Evolutionary conservation across 1,284 basidiomycete genomes (phyloP).

Genomic region (Rhodotorula sp.): DNA sequence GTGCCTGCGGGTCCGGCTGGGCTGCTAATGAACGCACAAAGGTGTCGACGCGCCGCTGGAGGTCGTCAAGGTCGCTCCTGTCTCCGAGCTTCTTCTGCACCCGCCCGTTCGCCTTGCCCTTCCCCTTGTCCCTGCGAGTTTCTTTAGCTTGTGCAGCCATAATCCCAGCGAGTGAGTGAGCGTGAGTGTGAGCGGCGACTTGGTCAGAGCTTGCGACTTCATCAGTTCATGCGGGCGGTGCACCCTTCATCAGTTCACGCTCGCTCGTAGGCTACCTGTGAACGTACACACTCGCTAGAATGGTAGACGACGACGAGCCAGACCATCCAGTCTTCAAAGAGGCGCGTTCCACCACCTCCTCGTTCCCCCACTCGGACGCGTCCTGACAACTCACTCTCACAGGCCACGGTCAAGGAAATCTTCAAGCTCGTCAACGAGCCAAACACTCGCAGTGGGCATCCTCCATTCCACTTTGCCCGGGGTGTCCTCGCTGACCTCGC

Average conservation of each 20-base stretch:
- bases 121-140: not conserved
- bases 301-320: not conserved
- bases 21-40: constrained; percentile 34
- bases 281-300: not conserved
- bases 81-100: constrained; percentile 9
- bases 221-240: not conserved
- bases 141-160: not conserved
- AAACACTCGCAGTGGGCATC: constrained; percentile 21
- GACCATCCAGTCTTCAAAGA: constrained; percentile 29
- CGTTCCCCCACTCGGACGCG: not conserved
- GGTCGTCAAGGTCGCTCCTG: constrained; percentile 10
- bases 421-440: constrained; percentile 23
- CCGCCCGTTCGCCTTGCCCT: not conserved
- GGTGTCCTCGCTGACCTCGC: not conserved
- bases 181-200: not conserved
- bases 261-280: no score
- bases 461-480: not conserved
- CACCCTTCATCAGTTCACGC: no score
- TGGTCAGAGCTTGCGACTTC: not conserved
- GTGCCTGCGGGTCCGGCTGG: constrained; percentile 53
- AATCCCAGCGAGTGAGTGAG: no score
- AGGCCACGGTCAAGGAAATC: constrained; percentile 33
- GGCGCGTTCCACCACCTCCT: not conserved
- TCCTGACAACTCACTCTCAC: not conserved
- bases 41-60: constrained; percentile 20